Conservation (phyloP, 75 land plant genomes). For the Pseudotsuga menziesii region DNA sequence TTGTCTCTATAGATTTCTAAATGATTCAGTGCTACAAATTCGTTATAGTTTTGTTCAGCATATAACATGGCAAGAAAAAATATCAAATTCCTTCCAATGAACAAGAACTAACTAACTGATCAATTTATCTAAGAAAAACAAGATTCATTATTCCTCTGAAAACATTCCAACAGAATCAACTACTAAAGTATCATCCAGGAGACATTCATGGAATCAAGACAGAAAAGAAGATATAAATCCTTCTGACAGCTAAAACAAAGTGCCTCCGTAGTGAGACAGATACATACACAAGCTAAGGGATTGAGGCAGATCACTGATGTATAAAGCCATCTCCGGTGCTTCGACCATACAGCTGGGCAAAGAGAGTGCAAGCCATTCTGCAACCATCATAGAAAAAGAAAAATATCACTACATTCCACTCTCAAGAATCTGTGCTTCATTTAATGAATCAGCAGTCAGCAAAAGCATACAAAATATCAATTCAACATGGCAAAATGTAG, state of each 20-base stretch:
- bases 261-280: neutral
- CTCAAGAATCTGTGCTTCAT: neutral
- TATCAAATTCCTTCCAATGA: neutral
- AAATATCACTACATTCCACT: neutral
- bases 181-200: neutral
- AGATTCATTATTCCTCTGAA: neutral
- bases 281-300: slow-evolving; percentile 79
- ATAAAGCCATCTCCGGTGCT: slow-evolving; percentile 88
- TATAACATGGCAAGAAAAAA: neutral
- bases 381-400: slow-evolving; percentile 5
- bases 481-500: neutral
- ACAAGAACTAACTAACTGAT: neutral
- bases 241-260: neutral
- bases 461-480: slow-evolving; percentile 1
- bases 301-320: slow-evolving; percentile 98
- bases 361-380: slow-evolving; percentile 98
- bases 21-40: neutral
- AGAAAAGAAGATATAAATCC: neutral
- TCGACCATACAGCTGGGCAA: slow-evolving; percentile 98
- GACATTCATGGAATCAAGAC: neutral
- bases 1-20: neutral
- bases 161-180: neutral
- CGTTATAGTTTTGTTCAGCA: neutral
- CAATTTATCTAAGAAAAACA: neutral
- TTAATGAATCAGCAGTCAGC: too few species aligned